Conservation (phyloP, 78 protist species). For the Tieghemostelium lacteum region DNA sequence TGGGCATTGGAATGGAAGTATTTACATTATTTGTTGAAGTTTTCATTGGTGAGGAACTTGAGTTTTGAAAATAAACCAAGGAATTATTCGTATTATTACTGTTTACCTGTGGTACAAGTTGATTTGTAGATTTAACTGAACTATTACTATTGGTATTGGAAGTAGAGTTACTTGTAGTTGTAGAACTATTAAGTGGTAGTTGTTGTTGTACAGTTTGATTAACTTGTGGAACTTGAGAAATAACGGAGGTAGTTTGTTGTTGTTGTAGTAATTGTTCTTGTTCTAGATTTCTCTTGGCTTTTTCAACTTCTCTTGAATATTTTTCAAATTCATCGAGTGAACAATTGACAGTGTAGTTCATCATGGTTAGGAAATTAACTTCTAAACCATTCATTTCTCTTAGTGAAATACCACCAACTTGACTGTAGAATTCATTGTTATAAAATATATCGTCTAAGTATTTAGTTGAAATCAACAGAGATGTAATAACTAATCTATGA, state of each 20-base stretch:
- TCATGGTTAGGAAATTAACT: slow-evolving; percentile 71
- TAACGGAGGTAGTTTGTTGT: background rate
- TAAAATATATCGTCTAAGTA: slow-evolving; percentile 79
- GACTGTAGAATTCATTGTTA: slow-evolving; percentile 77
- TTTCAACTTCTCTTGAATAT: slow-evolving; percentile 57
- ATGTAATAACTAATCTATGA: slow-evolving; percentile 75
- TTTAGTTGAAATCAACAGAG: slow-evolving; percentile 60
- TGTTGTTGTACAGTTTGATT: background rate
- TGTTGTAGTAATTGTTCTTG: background rate
- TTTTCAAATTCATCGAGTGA: slow-evolving; percentile 75
- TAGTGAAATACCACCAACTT: slow-evolving; percentile 74
- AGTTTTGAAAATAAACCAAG: no score
- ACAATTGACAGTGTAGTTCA: slow-evolving; percentile 77
- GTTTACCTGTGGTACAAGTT: background rate
- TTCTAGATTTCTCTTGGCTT: slow-evolving; percentile 42
- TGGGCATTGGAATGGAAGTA: slow-evolving; percentile 13
- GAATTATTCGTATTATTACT: background rate
- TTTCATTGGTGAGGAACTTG: slow-evolving; percentile 8
- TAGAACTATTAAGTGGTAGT: background rate
- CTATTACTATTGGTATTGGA: background rate
- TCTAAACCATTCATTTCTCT: slow-evolving; percentile 69
- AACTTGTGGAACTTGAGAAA: background rate
- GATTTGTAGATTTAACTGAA: background rate
- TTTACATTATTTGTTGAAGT: no score
- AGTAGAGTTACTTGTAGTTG: background rate